A percentile compares a stretch with the other conserved stretches of the same genome.
Conservation (phyloP, 1,284 basidiomycete genomes). For the Meripilus lineatus region DNA sequence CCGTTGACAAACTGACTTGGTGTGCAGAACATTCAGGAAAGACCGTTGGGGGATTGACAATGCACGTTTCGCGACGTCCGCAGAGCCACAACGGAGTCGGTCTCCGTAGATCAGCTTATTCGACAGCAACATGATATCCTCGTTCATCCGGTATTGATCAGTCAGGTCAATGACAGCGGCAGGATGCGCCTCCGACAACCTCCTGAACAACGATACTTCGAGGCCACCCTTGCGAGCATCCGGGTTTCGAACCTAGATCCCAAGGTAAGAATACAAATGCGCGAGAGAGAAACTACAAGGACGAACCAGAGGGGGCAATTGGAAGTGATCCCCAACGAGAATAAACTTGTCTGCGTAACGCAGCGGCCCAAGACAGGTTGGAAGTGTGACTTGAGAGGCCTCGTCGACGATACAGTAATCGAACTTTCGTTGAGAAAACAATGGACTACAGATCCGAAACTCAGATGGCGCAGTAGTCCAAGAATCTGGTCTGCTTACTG, state of each 20-base stretch:
- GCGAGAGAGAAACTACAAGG: not conserved
- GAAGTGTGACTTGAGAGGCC: constrained; percentile 95
- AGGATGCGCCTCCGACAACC: constrained; percentile 83
- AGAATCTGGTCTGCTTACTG: constrained; percentile 57
- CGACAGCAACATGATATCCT: constrained; percentile 91
- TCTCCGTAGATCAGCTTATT: constrained; percentile 87
- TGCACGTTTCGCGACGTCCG: constrained; percentile 56
- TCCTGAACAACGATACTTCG: constrained; percentile 87
- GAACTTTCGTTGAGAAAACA: constrained; percentile 83
- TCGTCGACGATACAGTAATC: constrained; percentile 99
- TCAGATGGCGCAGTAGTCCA: not conserved
- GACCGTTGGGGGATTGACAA: constrained; percentile 49
- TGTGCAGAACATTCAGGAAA: constrained; percentile 40
- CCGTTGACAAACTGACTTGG: constrained; percentile 23
- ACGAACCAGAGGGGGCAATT: constrained; percentile 87
- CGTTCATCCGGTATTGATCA: constrained; percentile 96
- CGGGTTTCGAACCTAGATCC: constrained; percentile 68
- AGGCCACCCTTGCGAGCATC: constrained; percentile 82
- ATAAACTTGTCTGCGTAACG: constrained; percentile 89
- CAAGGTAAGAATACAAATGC: not conserved
- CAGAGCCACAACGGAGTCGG: constrained; percentile 75
- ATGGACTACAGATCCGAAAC: constrained; percentile 44
- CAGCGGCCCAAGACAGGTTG: constrained; percentile 91
- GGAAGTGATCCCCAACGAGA: constrained; percentile 95
- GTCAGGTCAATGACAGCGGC: constrained; percentile 78